Conservation (phyloP, 345 rosid species). For the Zanthoxylum bungeanum region DNA sequence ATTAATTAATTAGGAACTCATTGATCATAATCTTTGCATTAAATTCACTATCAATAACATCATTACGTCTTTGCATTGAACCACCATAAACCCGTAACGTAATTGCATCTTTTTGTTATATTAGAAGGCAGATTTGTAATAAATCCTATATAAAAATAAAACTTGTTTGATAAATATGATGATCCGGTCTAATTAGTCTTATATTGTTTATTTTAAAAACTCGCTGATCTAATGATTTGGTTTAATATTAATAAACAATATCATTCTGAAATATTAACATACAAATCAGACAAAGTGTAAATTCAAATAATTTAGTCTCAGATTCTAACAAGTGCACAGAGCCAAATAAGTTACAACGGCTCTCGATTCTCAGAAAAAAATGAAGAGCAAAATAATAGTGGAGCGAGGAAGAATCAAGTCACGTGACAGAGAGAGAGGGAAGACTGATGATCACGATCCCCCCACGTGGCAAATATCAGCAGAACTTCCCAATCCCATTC, state of each 20-base stretch:
- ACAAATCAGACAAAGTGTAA: not conserved
- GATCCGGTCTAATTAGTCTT: too few species aligned
- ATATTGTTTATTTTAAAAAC: too few species aligned
- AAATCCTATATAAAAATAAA: too few species aligned
- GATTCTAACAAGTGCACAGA: not conserved
- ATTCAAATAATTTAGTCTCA: not conserved
- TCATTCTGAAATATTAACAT: not conserved
- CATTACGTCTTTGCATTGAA: not conserved
- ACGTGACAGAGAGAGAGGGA: conserved; percentile 14
- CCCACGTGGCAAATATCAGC: conserved; percentile 35
- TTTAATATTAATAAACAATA: too few species aligned
- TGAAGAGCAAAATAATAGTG: not conserved
- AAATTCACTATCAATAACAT: not conserved
- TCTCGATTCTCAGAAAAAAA: not conserved
- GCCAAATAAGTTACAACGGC: not conserved
- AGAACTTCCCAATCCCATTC: not conserved
- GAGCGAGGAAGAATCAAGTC: conserved; percentile 19
- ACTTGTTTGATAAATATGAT: too few species aligned
- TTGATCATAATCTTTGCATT: not conserved
- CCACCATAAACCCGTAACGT: not conserved
- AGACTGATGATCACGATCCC: not conserved
- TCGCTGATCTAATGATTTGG: too few species aligned
- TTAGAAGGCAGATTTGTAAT: too few species aligned
- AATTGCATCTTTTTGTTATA: too few species aligned
- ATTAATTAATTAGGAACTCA: too few species aligned